A percentile compares a stretch with the other conserved stretches of the same genome.
These are phyloP conservation scores for Termitomyces sp. DNA, from an alignment of 768 basidiomycete species.

Conservation along the genomic window DNA sequence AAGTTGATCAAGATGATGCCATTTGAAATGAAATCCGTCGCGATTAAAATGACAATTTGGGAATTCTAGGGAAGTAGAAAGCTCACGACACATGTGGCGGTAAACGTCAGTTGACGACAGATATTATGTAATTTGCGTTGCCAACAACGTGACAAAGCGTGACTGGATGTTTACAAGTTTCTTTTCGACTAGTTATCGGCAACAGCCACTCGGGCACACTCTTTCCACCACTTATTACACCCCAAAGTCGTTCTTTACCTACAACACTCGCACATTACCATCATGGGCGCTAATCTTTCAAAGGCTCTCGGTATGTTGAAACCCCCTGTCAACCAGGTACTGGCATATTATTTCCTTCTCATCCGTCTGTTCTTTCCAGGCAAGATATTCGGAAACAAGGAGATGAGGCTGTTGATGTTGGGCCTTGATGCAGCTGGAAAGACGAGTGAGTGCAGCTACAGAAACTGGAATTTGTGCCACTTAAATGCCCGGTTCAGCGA, in stretches of 20 bases:
- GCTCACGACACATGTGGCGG: not conserved
- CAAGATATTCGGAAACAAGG: constrained; percentile 97
- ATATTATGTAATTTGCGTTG: not conserved
- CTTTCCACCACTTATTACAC: constrained; percentile 19
- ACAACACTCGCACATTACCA: constrained; percentile 24
- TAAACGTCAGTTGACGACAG: not conserved
- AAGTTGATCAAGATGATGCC: too few species aligned
- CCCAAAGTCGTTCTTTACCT: constrained; percentile 63
- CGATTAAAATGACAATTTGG: not conserved
- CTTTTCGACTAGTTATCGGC: constrained; percentile 8
- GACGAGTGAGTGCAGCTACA: constrained; percentile 64
- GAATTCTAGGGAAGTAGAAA: not conserved
- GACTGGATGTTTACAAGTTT: constrained; percentile 7
- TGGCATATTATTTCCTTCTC: constrained; percentile 4
- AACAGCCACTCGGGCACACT: constrained; percentile 13
- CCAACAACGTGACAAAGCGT: constrained; percentile 9
- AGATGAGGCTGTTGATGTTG: constrained; percentile 97
- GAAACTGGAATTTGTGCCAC: not conserved
- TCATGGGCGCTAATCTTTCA: constrained; percentile 84
- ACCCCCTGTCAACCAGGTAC: constrained; percentile 4
- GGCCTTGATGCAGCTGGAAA: constrained; percentile 98
- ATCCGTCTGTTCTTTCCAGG: constrained; percentile 34
- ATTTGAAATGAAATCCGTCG: not conserved
- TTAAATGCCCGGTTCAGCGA: constrained; percentile 51
- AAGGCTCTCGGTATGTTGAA: constrained; percentile 64